Evolutionary conservation across 2,329 filamentous ascomycete species (phyloP).

Genomic region (Fusarium proliferatum): DNA sequence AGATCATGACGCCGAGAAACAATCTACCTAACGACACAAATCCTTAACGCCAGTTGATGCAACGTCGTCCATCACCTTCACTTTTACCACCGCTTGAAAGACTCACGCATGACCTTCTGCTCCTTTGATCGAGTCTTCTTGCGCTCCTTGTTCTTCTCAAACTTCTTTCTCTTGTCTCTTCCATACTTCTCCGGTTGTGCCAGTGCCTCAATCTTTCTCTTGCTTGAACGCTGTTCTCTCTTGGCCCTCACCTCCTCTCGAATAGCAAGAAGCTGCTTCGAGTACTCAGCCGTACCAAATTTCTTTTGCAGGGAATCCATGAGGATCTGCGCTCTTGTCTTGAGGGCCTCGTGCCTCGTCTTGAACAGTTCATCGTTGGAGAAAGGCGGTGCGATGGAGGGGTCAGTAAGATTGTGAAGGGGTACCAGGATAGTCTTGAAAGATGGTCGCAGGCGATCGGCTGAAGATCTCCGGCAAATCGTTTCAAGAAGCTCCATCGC

Average conservation of each 20-base stretch:
- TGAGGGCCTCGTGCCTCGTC: constrained; percentile 75
- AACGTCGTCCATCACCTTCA: constrained; percentile 15
- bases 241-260: constrained; percentile 77
- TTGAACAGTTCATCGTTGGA: constrained; percentile 78
- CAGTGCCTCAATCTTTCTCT: constrained; percentile 91
- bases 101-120: constrained; percentile 76
- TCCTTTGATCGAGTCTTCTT: constrained; percentile 82
- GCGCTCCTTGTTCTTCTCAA: constrained; percentile 85
- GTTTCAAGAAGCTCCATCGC: constrained; percentile 80
- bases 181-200: constrained; percentile 82
- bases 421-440: constrained; percentile 69
- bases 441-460: constrained; percentile 67
- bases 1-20: constrained; percentile 32
- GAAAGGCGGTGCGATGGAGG: constrained; percentile 76
- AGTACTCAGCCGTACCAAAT: constrained; percentile 82
- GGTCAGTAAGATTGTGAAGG: constrained; percentile 86
- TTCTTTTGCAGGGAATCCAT: constrained; percentile 87
- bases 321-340: constrained; percentile 77
- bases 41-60: constrained; percentile 46
- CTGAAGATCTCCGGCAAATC: constrained; percentile 71
- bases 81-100: constrained; percentile 65
- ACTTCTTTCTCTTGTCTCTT: constrained; percentile 82
- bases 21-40: constrained; percentile 23
- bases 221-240: constrained; percentile 79
- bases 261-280: constrained; percentile 77